Base-by-base conservation (phyloP, 495 filamentous ascomycete genomes). In the Collariella sp. region DNA sequence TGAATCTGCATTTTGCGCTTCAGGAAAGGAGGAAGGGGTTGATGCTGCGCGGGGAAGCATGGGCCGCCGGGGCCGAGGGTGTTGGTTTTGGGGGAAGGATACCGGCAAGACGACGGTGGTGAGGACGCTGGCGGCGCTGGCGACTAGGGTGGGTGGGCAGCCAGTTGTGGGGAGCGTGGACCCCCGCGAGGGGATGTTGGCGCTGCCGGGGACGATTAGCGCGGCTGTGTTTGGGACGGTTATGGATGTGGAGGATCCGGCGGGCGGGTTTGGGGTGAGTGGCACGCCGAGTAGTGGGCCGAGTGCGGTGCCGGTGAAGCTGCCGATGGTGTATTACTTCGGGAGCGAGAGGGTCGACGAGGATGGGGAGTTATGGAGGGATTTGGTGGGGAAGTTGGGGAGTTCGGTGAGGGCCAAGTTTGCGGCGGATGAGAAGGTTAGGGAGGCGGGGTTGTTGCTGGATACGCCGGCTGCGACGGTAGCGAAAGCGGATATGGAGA, bases 251-350 rank as follows among this genome's bases (percentile, higher is more conserved):
- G 67, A 68, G 59, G 59, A 67, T 5, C 60, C 64, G 1, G 88
- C 89, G 62, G 86, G 93, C 48, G 90, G 91, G 3, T 96, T 89
- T 80, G 94, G 94, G 35, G 57, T 89, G 79, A 88, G 89, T 38
- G 53, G 77, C 63, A 90, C 86, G 63, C 91, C 93, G 1, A 95
- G 89, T 59, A 91, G 84, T 53, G 91, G 91, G 2, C 90, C 94
- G 7, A 93, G 84, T 56, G 79, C 82, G 12, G 80, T 93, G 15
- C 89, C 93, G 1, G 87, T 95, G 22, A 97, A 96, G 72, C 71
- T 93, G 59, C 94, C 94, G 18, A 69, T 97, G 50, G 88, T 90
- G n/a, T 96, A 96, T 62, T 87, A 87, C 61, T 90, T 89, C 69
- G 90, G 90, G 10, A 73, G 87, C 50, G 75, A 81, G 38, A 84